phyloP scores from a whole-genome alignment of 306 rosid species.

The Aeschynomene evenia region DNA sequence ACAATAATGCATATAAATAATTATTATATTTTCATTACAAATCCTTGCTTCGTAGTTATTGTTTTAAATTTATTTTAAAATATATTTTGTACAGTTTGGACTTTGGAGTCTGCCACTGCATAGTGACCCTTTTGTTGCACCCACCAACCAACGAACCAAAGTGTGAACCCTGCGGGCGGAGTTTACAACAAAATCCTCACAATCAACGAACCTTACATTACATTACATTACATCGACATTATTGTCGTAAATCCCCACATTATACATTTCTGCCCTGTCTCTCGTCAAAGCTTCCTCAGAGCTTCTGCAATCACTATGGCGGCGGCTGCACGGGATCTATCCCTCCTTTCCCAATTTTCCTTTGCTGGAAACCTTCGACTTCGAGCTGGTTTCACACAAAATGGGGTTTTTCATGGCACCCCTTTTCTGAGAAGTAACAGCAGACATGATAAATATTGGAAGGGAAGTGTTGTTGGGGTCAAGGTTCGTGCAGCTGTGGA shows the following conservation, averaged over 20 bases:
- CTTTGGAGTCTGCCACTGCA: no score
- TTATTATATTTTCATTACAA: no score
- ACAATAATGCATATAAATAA: no score
- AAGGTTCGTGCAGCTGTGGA: conserved; percentile 49
- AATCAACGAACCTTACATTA: neutral
- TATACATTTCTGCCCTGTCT: neutral
- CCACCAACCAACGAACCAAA: neutral
- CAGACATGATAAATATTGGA: conserved; percentile 43
- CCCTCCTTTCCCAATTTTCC: conserved; percentile 22
- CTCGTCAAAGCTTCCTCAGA: neutral
- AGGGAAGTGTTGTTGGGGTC: conserved; percentile 30
- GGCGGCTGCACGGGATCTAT: conserved; percentile 38
- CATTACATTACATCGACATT: neutral
- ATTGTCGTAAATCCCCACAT: neutral
- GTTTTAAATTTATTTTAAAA: no score
- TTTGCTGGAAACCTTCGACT: conserved; percentile 25
- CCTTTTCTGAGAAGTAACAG: conserved; percentile 24
- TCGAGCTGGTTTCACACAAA: conserved; percentile 24
- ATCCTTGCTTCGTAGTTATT: no score
- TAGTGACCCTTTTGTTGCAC: neutral
- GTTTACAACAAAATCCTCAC: conserved; percentile 35
- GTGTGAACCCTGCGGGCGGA: conserved; percentile 41
- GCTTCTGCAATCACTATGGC: conserved; percentile 38
- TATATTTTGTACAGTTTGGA: no score
- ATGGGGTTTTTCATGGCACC: conserved; percentile 25